Evolutionary conservation across 208 protist genomes (phyloP).

Genomic region (Porcisia hertigi): DNA sequence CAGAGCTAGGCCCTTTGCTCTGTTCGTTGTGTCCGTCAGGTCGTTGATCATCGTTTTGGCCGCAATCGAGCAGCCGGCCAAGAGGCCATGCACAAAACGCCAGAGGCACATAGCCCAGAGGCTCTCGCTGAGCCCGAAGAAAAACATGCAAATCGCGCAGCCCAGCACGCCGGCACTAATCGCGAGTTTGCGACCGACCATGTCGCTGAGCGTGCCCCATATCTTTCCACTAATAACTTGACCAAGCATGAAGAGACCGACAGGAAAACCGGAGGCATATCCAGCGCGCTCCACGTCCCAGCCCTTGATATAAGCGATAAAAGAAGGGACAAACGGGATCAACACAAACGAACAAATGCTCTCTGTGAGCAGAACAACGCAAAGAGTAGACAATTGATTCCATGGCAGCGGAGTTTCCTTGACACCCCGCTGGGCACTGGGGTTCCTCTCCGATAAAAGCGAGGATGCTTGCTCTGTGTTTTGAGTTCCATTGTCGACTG

Average conservation of each 20-base stretch:
- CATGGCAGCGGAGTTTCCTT: conserved; percentile 70
- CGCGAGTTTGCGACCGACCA: conserved; percentile 58
- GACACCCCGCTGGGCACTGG: background rate
- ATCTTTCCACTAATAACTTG: conserved; percentile 72
- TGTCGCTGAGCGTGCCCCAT: conserved; percentile 75
- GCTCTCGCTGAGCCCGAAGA: conserved; percentile 71
- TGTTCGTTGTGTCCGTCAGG: conserved; percentile 74
- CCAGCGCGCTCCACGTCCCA: conserved; percentile 44
- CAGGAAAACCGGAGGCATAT: conserved; percentile 62
- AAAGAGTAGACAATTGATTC: conserved; percentile 57
- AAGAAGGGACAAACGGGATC: conserved; percentile 74
- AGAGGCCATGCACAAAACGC: conserved; percentile 77
- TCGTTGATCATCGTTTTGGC: conserved; percentile 86
- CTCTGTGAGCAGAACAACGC: conserved; percentile 72
- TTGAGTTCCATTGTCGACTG: background rate
- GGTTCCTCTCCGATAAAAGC: background rate
- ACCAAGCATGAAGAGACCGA: conserved; percentile 83
- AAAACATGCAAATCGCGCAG: conserved; percentile 55
- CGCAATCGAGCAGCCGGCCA: conserved; percentile 66
- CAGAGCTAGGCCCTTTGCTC: conserved; percentile 94
- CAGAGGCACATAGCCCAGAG: conserved; percentile 58
- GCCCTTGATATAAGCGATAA: conserved; percentile 54
- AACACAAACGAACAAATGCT: conserved; percentile 76
- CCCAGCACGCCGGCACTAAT: conserved; percentile 57
- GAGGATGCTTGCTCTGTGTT: too few species aligned